A percentile compares a stretch with the other conserved stretches of the same genome.
Evolutionary conservation across 1,284 basidiomycete genomes (phyloP).

Genomic region (Sporisorium sorghi): DNA sequence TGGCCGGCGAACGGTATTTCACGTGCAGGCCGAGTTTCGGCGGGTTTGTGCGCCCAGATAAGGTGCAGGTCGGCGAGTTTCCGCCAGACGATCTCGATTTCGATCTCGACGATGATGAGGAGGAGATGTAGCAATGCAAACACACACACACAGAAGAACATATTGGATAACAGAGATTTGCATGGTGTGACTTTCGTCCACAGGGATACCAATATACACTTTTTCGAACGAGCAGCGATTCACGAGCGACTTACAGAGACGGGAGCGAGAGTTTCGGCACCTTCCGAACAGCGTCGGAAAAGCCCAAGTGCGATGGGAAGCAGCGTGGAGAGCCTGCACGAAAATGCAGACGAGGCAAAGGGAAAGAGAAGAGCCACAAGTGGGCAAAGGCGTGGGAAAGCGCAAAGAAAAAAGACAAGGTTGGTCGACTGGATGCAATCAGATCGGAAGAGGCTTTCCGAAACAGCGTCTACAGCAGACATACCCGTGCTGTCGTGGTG

Average conservation of each 20-base stretch:
- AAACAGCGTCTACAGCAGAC: slow-evolving; percentile 22
- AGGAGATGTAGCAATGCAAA: slow-evolving; percentile 31
- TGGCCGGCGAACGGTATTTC: slow-evolving; percentile 88
- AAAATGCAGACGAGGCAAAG: not conserved
- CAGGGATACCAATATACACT: not conserved
- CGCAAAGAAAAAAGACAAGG: not conserved
- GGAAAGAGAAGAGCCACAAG: not conserved
- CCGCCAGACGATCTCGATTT: slow-evolving; percentile 71
- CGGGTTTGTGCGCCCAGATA: slow-evolving; percentile 87
- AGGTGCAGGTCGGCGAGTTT: slow-evolving; percentile 85
- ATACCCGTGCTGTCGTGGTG: slow-evolving; percentile 30
- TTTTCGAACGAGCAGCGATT: not conserved
- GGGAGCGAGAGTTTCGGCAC: not conserved
- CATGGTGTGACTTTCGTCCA: not conserved
- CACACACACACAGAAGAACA: not conserved
- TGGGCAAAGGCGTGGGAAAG: not conserved
- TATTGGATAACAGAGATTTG: not conserved
- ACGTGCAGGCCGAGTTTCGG: slow-evolving; percentile 81
- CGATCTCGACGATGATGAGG: slow-evolving; percentile 41
- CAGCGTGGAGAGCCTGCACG: not conserved
- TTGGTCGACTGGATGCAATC: slow-evolving; percentile 9
- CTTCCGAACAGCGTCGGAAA: not conserved
- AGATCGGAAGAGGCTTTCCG: not conserved
- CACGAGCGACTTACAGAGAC: slow-evolving; percentile 8
- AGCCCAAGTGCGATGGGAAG: not conserved